These are phyloP conservation scores for Lonicera japonica DNA, from an alignment of 129 eudicot species.

Conservation along the genomic window DNA sequence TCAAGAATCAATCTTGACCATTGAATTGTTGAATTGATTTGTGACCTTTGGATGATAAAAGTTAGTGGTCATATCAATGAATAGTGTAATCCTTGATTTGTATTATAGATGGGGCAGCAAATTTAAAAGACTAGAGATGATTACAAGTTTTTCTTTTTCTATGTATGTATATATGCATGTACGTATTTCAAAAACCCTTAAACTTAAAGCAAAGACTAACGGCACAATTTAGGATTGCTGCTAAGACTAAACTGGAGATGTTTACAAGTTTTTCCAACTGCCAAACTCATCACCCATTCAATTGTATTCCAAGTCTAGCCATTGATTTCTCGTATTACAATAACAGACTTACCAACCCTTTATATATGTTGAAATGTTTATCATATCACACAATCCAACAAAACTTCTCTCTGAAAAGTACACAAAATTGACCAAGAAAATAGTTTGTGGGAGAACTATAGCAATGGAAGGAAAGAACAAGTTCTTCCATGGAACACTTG, in stretches of 20 bases:
- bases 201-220: conserved; percentile 59
- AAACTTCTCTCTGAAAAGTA: neutral
- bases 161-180: no score
- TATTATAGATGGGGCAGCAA: no score
- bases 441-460: neutral
- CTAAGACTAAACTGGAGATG: conserved; percentile 40
- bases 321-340: conserved; percentile 22
- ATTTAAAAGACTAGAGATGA: no score
- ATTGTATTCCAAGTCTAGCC: conserved; percentile 30
- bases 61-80: no score
- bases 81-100: no score
- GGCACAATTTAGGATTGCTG: conserved; percentile 34
- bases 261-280: conserved; percentile 37
- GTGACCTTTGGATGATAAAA: no score
- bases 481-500: conserved; percentile 88
- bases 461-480: conserved; percentile 41
- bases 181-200: conserved; percentile 13
- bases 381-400: neutral
- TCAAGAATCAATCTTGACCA: no score
- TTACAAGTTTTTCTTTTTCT: no score
- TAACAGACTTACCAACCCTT: conserved; percentile 12
- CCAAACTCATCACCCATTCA: conserved; percentile 14
- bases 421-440: neutral
- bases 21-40: no score
- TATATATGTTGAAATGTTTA: conserved; percentile 18